Evolutionary conservation across 257 asterid species (phyloP).

Genomic region (Orobanche coerulescens): DNA sequence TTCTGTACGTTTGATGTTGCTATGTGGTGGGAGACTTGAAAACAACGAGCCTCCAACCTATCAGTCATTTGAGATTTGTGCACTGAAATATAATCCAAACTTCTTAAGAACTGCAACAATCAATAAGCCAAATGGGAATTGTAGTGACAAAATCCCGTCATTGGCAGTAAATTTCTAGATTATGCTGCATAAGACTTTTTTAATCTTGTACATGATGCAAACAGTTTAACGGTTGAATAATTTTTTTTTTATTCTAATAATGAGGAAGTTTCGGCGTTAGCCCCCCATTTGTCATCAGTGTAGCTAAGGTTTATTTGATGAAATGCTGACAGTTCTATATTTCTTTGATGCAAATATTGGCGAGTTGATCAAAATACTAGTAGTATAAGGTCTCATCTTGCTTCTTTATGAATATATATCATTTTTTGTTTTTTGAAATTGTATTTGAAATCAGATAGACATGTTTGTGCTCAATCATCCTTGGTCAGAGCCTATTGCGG

Average conservation of each 20-base stretch:
- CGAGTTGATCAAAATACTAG: background rate
- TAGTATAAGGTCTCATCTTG: background rate
- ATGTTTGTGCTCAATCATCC: constrained; percentile 15
- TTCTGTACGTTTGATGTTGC: background rate
- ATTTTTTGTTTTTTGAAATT: background rate
- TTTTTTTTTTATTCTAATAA: background rate
- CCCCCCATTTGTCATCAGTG: background rate
- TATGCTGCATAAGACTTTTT: background rate
- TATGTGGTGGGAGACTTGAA: background rate
- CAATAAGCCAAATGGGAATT: background rate
- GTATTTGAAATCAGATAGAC: background rate
- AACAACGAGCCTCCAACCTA: background rate
- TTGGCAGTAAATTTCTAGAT: background rate
- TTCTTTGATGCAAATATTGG: background rate
- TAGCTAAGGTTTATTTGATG: background rate
- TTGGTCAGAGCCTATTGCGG: background rate
- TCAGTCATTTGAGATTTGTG: background rate
- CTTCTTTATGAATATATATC: background rate
- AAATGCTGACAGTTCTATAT: background rate
- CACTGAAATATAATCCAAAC: background rate
- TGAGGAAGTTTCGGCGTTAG: background rate
- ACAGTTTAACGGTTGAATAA: background rate
- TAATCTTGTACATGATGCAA: background rate
- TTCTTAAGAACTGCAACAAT: background rate
- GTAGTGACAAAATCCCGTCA: constrained; percentile 1